A percentile compares a stretch with the other conserved stretches of the same genome.
Evolutionary conservation across 345 rosid genomes (phyloP).

Genomic region (sweet orange (Citrus sinensis)): DVS_A1.0 CM039167.1:22493001-22493500

Average conservation of each 20-base stretch:
- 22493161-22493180: neutral
- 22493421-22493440: slow-evolving; percentile 38
- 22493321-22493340: slow-evolving; percentile 1
- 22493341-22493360: slow-evolving; percentile 1
- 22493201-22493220: neutral
- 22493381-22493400: slow-evolving; percentile 44
- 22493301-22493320: neutral
- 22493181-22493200: neutral
- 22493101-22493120: slow-evolving; percentile 38
- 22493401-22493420: slow-evolving; percentile 34
- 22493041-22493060: slow-evolving; percentile 22
- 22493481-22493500: neutral
- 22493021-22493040: slow-evolving; percentile 12
- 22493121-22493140: slow-evolving; percentile 49
- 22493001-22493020: neutral
- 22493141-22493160: slow-evolving; percentile 26
- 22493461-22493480: neutral
- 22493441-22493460: slow-evolving; percentile 43
- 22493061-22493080: slow-evolving; percentile 29
- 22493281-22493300: slow-evolving; percentile 3
- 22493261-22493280: neutral
- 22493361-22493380: slow-evolving; percentile 33
- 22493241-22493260: slow-evolving; percentile 1
- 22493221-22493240: neutral
- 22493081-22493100: slow-evolving; percentile 25